Percentiles rank a stretch among this genome's conserved stretches.
Evolutionary conservation across 2,329 filamentous ascomycete genomes (phyloP).

Genomic region (Berkeleyomyces rouxiae): DNA sequence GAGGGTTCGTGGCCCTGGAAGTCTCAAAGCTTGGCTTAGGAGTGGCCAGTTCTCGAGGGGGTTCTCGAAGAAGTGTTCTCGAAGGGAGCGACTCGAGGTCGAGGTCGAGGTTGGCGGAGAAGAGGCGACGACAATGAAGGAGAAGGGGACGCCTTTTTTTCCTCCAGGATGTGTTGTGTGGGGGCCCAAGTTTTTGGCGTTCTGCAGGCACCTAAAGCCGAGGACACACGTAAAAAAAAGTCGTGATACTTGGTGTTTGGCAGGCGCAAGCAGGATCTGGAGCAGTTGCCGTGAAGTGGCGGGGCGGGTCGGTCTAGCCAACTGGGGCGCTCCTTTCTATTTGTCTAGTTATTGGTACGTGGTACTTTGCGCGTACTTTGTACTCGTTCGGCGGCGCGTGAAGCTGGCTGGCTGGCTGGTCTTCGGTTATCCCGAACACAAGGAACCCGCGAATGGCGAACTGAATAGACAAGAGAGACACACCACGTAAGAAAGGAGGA

Average conservation of each 20-base stretch:
- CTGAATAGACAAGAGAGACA: background rate
- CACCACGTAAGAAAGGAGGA: background rate
- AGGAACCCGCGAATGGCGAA: background rate
- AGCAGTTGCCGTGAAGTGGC: background rate
- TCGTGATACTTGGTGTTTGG: background rate
- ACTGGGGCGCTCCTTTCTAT: background rate
- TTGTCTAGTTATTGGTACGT: background rate
- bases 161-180: background rate
- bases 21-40: background rate
- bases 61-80: no score
- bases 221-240: background rate
- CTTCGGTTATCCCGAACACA: background rate
- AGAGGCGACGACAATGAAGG: background rate
- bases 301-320: background rate
- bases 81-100: no score
- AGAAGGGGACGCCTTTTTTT: no score
- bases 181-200: background rate
- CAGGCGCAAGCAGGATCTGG: background rate
- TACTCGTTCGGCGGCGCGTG: background rate
- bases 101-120: background rate
- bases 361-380: background rate
- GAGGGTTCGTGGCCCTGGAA: background rate
- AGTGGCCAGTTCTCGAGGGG: background rate
- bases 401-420: background rate
- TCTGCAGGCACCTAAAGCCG: background rate